Base-by-base conservation (phyloP, 2,329 filamentous ascomycete genomes). In the Fusarium clavum region DNA sequence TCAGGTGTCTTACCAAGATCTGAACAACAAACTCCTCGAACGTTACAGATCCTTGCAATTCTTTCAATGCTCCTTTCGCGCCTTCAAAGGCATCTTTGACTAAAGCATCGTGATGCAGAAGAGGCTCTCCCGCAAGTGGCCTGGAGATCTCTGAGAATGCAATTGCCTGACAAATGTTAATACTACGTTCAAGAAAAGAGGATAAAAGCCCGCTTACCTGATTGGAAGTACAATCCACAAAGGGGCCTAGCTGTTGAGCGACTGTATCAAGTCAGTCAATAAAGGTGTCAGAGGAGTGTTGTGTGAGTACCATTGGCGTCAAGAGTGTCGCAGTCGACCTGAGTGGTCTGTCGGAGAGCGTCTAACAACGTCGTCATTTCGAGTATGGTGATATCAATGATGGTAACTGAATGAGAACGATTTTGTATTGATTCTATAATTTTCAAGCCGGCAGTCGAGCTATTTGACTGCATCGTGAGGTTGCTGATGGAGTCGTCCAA, bases 21-120 rank as follows among this genome's bases (percentile, higher is more conserved):
- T 91, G 87, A 6, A 87, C 83, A 3, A 86, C 85, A 24, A 91
- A 77, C 61, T 88, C 84, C 13, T 82, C 79, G 8, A 79, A 64
- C 0, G 78, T 71, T 9, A 69, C 24, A 10, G 63, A 57, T 3
- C 68, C 73, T 55, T 75, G 74, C 3, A 74, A 32, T 3, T 64
- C 57, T 5, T 68, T 63, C 10, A 77, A 53, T 8, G 44, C 16
- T 1, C 58, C 63, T 11, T 58, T 57, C 13, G 77, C 77, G 14
- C 77, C 73, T 11, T 60, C 18, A 6, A 74, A 70, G 0, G 78
- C 76, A n/a, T 75, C 70, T 20, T 63, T 67, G 32, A 81, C 74
- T 43, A 80, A 64, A 16, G 65, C 56, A 22, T 77, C 73, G 40
- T 80, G 76, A 25, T 77, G 67, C 9, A 78, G 54, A 2, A 71